phyloP scores from a whole-genome alignment of 73 alveolate genomes.

The Symbiodinium pilosum region DNA sequence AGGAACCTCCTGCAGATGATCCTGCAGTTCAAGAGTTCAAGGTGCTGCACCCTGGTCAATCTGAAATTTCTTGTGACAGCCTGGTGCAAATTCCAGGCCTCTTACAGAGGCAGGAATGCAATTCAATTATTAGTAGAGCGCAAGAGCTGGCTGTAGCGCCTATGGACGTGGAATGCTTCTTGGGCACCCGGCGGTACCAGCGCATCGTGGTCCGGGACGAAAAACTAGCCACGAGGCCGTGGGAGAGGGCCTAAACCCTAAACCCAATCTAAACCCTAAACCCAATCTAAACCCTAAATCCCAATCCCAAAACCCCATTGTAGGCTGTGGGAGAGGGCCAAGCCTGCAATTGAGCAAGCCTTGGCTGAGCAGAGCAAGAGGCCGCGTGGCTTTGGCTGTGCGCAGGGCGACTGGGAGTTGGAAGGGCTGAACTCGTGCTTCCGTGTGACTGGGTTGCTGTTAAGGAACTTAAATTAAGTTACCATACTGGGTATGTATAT shows the following conservation, averaged over 20 bases:
- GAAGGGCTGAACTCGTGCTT: neutral
- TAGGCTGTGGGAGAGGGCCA: neutral
- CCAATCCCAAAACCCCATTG: neutral
- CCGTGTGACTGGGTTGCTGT: too few species aligned
- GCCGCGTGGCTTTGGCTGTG: neutral
- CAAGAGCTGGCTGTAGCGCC: neutral
- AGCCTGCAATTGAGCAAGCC: neutral
- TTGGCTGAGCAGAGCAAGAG: neutral
- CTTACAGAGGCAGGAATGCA: neutral
- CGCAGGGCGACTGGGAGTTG: constrained; percentile 4
- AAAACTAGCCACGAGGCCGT: neutral
- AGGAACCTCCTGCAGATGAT: neutral
- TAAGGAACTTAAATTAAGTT: too few species aligned
- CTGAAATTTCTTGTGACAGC: neutral
- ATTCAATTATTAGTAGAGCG: neutral
- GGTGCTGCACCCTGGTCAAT: neutral
- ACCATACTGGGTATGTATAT: too few species aligned
- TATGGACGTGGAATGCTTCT: neutral
- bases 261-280: neutral
- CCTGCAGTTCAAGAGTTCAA: neutral
- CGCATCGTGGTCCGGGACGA: neutral
- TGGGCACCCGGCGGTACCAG: neutral
- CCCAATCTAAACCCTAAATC: neutral
- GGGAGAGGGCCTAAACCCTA: neutral
- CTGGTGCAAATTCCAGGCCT: neutral